Evolutionary conservation across 1,284 basidiomycete genomes (phyloP).

Genomic region (Fomitopsis schrenkii): DNA sequence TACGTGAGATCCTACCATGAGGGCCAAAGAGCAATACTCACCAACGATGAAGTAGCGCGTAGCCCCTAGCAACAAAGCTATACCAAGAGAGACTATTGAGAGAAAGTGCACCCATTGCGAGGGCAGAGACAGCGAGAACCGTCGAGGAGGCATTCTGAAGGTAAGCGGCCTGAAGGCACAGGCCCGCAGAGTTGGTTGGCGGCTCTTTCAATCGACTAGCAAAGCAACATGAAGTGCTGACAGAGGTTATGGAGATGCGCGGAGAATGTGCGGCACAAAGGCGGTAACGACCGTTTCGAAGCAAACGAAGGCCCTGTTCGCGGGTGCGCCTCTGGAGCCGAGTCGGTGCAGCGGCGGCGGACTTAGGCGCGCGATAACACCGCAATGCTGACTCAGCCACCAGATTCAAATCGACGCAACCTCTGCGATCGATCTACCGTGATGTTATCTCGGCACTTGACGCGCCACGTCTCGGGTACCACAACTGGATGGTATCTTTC

Average conservation of each 20-base stretch:
- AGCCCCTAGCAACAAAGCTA: conserved; percentile 40
- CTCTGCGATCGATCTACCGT: background rate
- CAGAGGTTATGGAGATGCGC: background rate
- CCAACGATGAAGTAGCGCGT: conserved; percentile 45
- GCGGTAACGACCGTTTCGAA: background rate
- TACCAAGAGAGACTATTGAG: conserved; percentile 34
- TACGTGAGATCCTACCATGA: background rate
- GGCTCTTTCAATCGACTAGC: background rate
- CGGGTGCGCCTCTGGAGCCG: background rate
- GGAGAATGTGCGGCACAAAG: background rate
- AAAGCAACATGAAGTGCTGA: background rate
- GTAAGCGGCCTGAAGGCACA: background rate
- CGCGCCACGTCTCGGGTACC: too few species aligned
- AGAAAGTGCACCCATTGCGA: conserved; percentile 52
- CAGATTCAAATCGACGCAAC: background rate
- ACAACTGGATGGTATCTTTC: too few species aligned
- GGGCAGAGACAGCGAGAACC: conserved; percentile 36
- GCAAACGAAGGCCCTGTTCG: background rate
- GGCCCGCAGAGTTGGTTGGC: background rate
- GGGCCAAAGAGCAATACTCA: conserved; percentile 26
- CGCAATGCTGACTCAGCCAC: background rate
- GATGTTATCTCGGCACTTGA: background rate
- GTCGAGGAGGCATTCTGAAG: conserved; percentile 22
- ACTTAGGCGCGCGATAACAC: background rate
- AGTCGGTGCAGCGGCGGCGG: background rate